Evolutionary conservation across 1,139 yeast genomes (phyloP), one percentile per base, ranked within the genome.

Genomic region (Saccharomyces pastorianus): DNA sequence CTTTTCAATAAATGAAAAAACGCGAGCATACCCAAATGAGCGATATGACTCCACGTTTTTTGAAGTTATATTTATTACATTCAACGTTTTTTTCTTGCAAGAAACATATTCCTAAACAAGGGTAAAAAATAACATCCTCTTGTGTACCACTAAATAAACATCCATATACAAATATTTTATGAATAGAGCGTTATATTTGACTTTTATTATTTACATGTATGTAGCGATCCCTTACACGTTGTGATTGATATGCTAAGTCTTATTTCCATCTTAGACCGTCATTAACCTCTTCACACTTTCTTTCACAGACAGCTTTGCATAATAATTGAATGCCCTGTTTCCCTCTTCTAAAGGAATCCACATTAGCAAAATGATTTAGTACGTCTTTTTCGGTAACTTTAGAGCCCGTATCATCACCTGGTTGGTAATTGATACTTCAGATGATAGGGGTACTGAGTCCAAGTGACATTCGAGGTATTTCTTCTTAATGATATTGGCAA

Each of bases 361-460:
- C 53, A 53, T 70, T 71, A 50, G 76, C 72, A 69, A 89, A 89
- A 68, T 83, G 82, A 59, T 78, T 78, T 56, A 82, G 58, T 6
- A 85, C 84, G 64, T 88, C 95, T 49, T 72, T 67, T 51, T 81
- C 82, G 9, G 93, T 83, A 27, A 85, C 85, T 68, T 85, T 81
- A 69, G 79, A 82, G 42, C 83, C 76, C 63, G 88, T 77, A 61
- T 80, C 78, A 14, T 84, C 75, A 32, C 81, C 83, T 63, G 82
- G 80, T 75, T 51, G 98, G 98, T 60, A 93, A 77, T 38, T 96
- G 96, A 77, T 81, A 86, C 80, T 77, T 62, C 27, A 55, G 49
- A 47, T 67, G 69, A 71, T 79, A 82, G 34, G 96, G 96, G 68
- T 91, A 68, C 23, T 64, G 57, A 32, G 58, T 63, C 66, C 67